Conservation (phyloP, 441 rosid genomes). For the Cnidoscolus chayamansa region DNA sequence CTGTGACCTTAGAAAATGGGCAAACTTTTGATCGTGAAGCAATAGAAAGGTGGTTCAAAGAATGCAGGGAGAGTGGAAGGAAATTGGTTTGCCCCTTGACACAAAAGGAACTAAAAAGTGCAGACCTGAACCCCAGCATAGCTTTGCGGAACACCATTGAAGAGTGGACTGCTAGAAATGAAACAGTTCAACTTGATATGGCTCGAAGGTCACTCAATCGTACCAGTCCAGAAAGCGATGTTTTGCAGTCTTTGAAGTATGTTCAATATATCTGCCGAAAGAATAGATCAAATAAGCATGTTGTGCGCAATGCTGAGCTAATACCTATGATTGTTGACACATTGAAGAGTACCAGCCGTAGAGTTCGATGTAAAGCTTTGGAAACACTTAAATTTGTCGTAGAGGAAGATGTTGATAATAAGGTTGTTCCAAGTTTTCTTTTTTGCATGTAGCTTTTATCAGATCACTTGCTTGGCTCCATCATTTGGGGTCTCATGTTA, state of each 20-base stretch:
- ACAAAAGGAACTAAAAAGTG: constrained; percentile 55
- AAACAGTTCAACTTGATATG: constrained; percentile 78
- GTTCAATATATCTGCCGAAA: constrained; percentile 60
- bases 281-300: constrained; percentile 57
- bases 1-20: constrained; percentile 82
- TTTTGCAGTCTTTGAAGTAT: constrained; percentile 59
- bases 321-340: constrained; percentile 73
- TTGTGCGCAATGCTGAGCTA: constrained; percentile 60
- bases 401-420: constrained; percentile 81
- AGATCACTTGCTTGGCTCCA: constrained; percentile 10
- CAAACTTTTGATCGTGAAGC: constrained; percentile 92
- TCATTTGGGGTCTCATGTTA: constrained; percentile 17
- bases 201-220: constrained; percentile 66
- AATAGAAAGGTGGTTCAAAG: constrained; percentile 81
- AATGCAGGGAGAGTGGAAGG: constrained; percentile 64
- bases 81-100: constrained; percentile 74
- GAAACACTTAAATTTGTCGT: constrained; percentile 75
- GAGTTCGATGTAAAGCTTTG: constrained; percentile 67
- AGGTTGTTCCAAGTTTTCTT: constrained; percentile 50
- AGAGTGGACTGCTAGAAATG: constrained; percentile 95
- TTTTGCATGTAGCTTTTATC: constrained; percentile 18
- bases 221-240: constrained; percentile 63
- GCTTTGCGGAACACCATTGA: constrained; percentile 88
- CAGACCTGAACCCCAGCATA: constrained; percentile 71
- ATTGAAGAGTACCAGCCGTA: constrained; percentile 72